Evolutionary conservation across 805 yeast genomes (phyloP).

Genomic region (Wickerhamiella allomyrinae): DNA sequence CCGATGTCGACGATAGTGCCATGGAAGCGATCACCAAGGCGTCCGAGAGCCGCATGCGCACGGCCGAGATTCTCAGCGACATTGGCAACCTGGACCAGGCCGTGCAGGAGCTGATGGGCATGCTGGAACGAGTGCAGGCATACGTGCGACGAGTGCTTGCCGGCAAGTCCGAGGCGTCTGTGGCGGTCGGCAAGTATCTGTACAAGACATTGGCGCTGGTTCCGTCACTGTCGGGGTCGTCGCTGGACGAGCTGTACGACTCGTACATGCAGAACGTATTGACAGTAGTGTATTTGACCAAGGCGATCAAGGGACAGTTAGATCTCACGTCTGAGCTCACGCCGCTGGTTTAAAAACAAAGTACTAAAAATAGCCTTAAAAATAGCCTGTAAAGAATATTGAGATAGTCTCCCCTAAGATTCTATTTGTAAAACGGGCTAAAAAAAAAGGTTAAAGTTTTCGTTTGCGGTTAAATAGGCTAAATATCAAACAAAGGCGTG

Average conservation of each 20-base stretch:
- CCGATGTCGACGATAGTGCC: conserved; percentile 36
- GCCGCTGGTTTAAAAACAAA: conserved; percentile 35
- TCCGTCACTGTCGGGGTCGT: conserved; percentile 32
- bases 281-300: conserved; percentile 68
- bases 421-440: no score
- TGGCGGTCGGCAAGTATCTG: conserved; percentile 50
- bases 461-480: conserved; percentile 4
- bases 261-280: conserved; percentile 66
- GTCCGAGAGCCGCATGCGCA: conserved; percentile 22
- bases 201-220: conserved; percentile 31
- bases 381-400: not conserved
- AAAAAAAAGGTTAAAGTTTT: no score
- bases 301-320: conserved; percentile 72
- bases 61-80: conserved; percentile 23
- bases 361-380: conserved; percentile 1
- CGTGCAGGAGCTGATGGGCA: conserved; percentile 25
- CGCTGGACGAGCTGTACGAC: conserved; percentile 46
- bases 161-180: conserved; percentile 16
- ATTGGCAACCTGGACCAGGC: conserved; percentile 23
- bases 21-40: conserved; percentile 25
- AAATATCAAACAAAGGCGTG: conserved; percentile 22
- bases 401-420: no score
- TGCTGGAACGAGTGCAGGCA: conserved; percentile 27
- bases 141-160: conserved; percentile 22
- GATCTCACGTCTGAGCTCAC: conserved; percentile 66